Percentiles rank a stretch among this genome's conserved stretches.
Evolutionary conservation across 2,329 filamentous ascomycete species (phyloP).

Genomic region (Fusarium siculi): DNA sequence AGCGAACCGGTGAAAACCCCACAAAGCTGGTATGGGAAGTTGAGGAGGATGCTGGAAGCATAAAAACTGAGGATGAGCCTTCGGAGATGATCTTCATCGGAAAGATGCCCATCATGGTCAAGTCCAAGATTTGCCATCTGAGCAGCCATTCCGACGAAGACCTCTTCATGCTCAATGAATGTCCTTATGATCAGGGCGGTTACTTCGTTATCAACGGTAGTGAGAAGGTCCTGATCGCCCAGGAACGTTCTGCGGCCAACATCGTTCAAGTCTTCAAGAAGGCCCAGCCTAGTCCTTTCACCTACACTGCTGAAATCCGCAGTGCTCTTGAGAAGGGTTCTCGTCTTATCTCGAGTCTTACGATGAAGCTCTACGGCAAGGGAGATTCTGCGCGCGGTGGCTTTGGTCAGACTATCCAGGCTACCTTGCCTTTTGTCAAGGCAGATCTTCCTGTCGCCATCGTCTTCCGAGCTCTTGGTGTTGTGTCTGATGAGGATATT

Average conservation of each 20-base stretch:
- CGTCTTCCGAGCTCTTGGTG: conserved; percentile 93
- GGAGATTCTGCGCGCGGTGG: conserved; percentile 80
- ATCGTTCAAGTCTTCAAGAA: conserved; percentile 99
- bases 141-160: conserved; percentile 85
- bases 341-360: conserved; percentile 90
- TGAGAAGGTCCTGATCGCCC: conserved; percentile 97
- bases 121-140: conserved; percentile 94
- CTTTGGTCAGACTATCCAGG: conserved; percentile 88
- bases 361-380: conserved; percentile 89
- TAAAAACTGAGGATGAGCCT: conserved; percentile 63
- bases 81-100: conserved; percentile 88
- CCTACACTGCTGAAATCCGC: conserved; percentile 94
- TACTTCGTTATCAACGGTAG: conserved; percentile 99
- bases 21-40: conserved; percentile 71
- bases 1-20: conserved; percentile 65
- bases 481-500: conserved; percentile 98
- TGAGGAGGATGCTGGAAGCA: conserved; percentile 65
- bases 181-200: conserved; percentile 96
- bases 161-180: conserved; percentile 93
- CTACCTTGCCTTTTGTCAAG: conserved; percentile 93
- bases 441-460: conserved; percentile 92
- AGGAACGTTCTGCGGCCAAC: conserved; percentile 96
- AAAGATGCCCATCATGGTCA: conserved; percentile 97
- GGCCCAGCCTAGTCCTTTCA: conserved; percentile 88
- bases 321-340: conserved; percentile 97